Evolutionary conservation across 805 yeast species (phyloP), one percentile per base, ranked within the genome.

Genomic region (Maudiozyma barnettii): DNA sequence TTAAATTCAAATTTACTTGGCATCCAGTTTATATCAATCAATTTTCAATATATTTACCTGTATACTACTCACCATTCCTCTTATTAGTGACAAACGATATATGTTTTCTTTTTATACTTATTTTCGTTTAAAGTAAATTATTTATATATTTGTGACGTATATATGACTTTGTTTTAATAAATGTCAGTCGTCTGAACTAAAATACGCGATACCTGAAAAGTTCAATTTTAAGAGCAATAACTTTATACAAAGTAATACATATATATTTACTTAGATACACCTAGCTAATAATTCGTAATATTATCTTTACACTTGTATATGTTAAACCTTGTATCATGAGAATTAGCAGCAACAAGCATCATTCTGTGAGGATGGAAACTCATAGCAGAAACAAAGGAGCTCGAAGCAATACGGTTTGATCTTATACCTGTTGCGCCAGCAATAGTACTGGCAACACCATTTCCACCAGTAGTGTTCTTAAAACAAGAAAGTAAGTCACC

Each of bases 331-430:
- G 88, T 73, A 60, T 84, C 93, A 59, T 87, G 95, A 45, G 81
- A 75, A 61, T 84, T 84, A 55, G 83, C 82, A 1, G 88, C 85
- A 1, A 96, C 97, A 61, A 93, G 60, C 77, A 87, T 78, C 96
- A 93, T 87, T 52, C 91, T 72, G 61, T 93, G 99, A 2, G 99
- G 99, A 63, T 93, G 99, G 58, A 93, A 78, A 0, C 82, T 72
- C 53, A 88, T 62, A 2, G 81, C 72, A 2, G 88, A 79, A 39
- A 90, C 72, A 54, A 82, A 84, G 2, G 71, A 58, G 19, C 58
- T 56, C 7, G 43, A 52, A 57, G 51, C 49, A 1, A 59, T 40
- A 16, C 50, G 42, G 14, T 53, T 53, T 0, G 60, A 57, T 36
- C 60, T 50, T n/a, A 63, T 61, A 43, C 66, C 66, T 9, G 65